Conservation (phyloP, 768 basidiomycete genomes). For the Hygrophoropsis aurantiaca region DNA sequence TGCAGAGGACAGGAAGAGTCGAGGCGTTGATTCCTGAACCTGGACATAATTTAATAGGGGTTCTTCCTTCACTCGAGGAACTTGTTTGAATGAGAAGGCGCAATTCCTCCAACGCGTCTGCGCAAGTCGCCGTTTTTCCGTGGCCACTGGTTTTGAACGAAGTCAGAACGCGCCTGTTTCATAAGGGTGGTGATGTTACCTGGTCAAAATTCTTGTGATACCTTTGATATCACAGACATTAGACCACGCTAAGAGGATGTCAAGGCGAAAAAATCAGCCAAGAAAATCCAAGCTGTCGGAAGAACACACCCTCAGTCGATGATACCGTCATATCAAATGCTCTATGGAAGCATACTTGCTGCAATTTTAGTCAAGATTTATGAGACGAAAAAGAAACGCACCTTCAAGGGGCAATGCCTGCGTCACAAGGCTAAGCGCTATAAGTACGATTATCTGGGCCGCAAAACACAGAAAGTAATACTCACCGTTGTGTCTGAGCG, state of each 20-base stretch:
- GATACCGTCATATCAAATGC: constrained; percentile 77
- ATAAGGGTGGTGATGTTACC: constrained; percentile 40
- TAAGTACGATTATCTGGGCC: neutral
- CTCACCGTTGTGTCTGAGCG: constrained; percentile 48
- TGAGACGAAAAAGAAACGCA: constrained; percentile 18
- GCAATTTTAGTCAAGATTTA: neutral
- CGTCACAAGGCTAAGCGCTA: constrained; percentile 47
- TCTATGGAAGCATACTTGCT: constrained; percentile 74
- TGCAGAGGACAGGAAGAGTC: constrained; percentile 51
- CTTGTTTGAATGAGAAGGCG: constrained; percentile 36
- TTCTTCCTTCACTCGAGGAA: neutral
- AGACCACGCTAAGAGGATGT: constrained; percentile 23
- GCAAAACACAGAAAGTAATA: neutral
- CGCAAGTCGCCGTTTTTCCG: constrained; percentile 35
- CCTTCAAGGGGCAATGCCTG: constrained; percentile 65
- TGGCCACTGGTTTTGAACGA: constrained; percentile 47
- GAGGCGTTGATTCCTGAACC: constrained; percentile 72
- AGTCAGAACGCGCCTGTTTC: neutral
- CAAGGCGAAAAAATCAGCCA: neutral
- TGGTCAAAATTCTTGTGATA: constrained; percentile 77
- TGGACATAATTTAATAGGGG: constrained; percentile 50
- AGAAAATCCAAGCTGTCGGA: too few species aligned
- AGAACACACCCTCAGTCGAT: too few species aligned
- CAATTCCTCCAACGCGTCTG: constrained; percentile 41
- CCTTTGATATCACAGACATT: constrained; percentile 58